These are phyloP conservation scores for Caryopteris hybrid DNA, from an alignment of 305 asterid species.

Conservation along the genomic window DNA sequence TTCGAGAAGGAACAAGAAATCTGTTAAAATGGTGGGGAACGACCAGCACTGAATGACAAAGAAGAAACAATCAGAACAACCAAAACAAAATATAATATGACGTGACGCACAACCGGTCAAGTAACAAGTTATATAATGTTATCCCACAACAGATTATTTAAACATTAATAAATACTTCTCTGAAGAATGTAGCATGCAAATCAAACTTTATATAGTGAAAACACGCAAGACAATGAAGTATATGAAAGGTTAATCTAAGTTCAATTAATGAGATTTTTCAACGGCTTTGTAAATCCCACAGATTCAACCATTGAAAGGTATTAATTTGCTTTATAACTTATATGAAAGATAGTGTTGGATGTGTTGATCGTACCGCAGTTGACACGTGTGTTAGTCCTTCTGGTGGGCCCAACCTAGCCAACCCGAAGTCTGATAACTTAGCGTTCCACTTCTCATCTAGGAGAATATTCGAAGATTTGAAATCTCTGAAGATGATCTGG, in stretches of 20 bases:
- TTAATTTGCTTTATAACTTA: not conserved
- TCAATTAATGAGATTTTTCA: not conserved
- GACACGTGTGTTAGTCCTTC: slow-evolving; percentile 85
- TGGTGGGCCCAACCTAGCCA: slow-evolving; percentile 78
- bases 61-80: not conserved
- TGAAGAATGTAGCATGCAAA: not conserved
- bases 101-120: too few species aligned
- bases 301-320: not conserved
- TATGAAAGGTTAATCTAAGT: not conserved
- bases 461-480: slow-evolving; percentile 80
- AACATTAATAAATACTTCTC: not conserved
- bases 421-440: slow-evolving; percentile 79
- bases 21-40: not conserved
- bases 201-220: not conserved
- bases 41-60: not conserved
- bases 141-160: not conserved
- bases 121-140: not conserved
- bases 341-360: not conserved
- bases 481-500: slow-evolving; percentile 82
- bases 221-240: not conserved
- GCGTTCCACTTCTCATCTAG: slow-evolving; percentile 81
- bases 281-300: not conserved
- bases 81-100: not conserved
- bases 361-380: slow-evolving; percentile 53
- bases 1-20: too few species aligned